Base-by-base conservation (phyloP, 2,329 filamentous ascomycete genomes). In the Corniculantispora saksenae region DNA sequence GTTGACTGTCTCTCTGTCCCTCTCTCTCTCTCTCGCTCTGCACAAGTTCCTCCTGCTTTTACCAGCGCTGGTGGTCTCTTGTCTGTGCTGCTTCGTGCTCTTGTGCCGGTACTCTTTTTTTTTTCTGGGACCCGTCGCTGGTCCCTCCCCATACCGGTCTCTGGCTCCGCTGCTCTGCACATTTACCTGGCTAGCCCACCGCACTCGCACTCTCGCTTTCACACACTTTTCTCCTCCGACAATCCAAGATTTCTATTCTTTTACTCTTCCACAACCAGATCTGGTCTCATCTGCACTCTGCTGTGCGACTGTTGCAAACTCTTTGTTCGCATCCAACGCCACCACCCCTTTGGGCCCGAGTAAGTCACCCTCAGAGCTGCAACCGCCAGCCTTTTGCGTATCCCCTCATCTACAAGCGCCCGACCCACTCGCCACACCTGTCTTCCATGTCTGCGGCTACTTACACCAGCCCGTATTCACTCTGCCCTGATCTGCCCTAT, bases 331-430 rank as follows among this genome's bases (percentile, higher is more conserved):
- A 40, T 17, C 5, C 23, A 21, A 29, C 60, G 53, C 51, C 43
- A 27, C 61, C 43, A 23, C 29, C n/a, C 21, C n/a, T 7, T 35
- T 55, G 32, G 35, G 32, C 47, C 55, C 62, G 54, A 64, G 62
- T 59, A 59, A 64, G 54, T 64, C 35, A n/a, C 38, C 50, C 54
- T 50, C 61, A 40, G 6, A 29, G 9, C 60, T 63, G 25, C 40
- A 56, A 56, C 61, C 53, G 51, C 61, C 61, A 63, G 61, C 51
- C 60, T 10, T 59, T 53, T 64, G 61, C 19, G 50, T 58, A 58
- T 58, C 61, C 61, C 59, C 64, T 62, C 59, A 60, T 58, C 58
- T 54, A 61, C 64, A 66, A 66, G 64, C 64, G 64, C 64, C 59
- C 58, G 59, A 61, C 59, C 64, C 64, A 66, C 64, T 55, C 61